A percentile compares a stretch with the other conserved stretches of the same genome.
Evolutionary conservation across 2,329 filamentous ascomycete genomes (phyloP).

Genomic region (Monilinia aucupariae): DNA sequence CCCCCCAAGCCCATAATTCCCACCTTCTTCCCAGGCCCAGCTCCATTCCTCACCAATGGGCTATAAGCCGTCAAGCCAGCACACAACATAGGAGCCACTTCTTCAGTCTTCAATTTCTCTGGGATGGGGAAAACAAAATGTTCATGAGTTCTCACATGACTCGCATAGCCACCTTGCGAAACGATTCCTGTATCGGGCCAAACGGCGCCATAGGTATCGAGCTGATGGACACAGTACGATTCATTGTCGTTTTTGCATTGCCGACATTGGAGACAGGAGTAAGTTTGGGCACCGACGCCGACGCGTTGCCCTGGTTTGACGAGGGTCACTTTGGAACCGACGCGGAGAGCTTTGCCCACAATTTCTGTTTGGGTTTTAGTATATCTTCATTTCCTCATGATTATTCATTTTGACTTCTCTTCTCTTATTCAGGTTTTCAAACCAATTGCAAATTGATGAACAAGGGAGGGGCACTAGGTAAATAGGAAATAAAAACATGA

Average conservation of each 20-base stretch:
- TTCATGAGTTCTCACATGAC: slow-evolving; percentile 68
- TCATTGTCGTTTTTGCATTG: slow-evolving; percentile 52
- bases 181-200: slow-evolving; percentile 57
- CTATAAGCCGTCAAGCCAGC: slow-evolving; percentile 77
- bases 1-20: slow-evolving; percentile 69
- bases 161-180: slow-evolving; percentile 59
- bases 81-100: slow-evolving; percentile 77
- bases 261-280: slow-evolving; percentile 49
- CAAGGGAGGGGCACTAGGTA: background rate
- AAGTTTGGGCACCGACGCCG: slow-evolving; percentile 50
- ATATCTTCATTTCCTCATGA: background rate
- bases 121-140: slow-evolving; percentile 70
- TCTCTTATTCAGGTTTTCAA: background rate
- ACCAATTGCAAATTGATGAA: background rate
- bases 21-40: slow-evolving; percentile 73
- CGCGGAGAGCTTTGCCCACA: slow-evolving; percentile 61
- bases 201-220: slow-evolving; percentile 46
- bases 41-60: slow-evolving; percentile 69
- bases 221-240: slow-evolving; percentile 47
- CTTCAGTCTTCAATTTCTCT: slow-evolving; percentile 55
- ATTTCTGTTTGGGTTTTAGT: slow-evolving; percentile 46
- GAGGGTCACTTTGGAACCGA: slow-evolving; percentile 59
- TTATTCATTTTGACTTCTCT: background rate
- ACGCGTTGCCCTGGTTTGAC: slow-evolving; percentile 50
- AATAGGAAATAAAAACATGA: background rate